These are phyloP conservation scores for Cladorrhinum sp. DNA, from an alignment of 2,329 filamentous ascomycete genomes.

Conservation along the genomic window DNA sequence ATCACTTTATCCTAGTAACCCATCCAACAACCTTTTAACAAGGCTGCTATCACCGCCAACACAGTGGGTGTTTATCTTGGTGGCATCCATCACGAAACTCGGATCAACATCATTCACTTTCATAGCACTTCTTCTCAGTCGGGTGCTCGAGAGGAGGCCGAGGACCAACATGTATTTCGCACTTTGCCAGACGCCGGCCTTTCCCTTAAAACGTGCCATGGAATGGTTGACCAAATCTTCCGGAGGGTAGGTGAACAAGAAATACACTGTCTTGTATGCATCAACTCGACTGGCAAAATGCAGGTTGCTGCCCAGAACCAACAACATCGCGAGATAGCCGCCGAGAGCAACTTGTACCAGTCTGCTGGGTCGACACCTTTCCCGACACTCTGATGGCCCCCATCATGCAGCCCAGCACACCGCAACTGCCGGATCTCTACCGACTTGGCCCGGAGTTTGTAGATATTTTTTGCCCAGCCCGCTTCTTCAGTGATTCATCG, in stretches of 20 bases:
- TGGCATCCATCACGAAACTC: neutral
- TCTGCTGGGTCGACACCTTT: neutral
- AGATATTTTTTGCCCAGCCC: neutral
- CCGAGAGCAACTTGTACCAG: neutral
- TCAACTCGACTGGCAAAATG: neutral
- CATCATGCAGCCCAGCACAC: neutral
- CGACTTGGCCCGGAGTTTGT: neutral
- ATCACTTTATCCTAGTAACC: too few relatives aligned
- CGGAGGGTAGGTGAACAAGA: neutral
- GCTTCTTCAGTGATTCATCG: neutral
- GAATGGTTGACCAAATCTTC: neutral
- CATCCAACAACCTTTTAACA: too few relatives aligned
- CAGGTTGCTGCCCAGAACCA: neutral
- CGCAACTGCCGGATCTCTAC: neutral
- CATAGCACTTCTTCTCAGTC: neutral
- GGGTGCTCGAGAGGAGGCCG: neutral
- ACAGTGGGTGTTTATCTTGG: neutral
- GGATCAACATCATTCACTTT: neutral
- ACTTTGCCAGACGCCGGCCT: neutral
- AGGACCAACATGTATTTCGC: conserved; percentile 1
- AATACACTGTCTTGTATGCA: neutral
- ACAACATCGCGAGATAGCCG: neutral
- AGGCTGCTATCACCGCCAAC: neutral
- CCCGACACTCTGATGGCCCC: neutral
- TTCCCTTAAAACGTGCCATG: neutral